Conservation (phyloP, 257 asterid genomes). For the Perilla frutescens region DNA sequence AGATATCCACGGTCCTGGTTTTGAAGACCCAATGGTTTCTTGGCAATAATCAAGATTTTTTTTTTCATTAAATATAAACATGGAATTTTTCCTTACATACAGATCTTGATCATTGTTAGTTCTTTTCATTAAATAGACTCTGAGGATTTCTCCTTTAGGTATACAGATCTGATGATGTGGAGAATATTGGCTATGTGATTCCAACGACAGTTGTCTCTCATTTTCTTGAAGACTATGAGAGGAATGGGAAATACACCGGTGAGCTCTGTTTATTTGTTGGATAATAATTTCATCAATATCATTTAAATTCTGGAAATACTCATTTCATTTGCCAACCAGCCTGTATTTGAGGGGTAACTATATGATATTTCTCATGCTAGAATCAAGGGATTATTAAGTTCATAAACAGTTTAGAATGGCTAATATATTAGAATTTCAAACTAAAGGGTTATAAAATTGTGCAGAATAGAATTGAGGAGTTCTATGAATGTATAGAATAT, state of each 20-base stretch:
- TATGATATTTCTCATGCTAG: too few species aligned
- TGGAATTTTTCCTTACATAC: slow-evolving; percentile 57
- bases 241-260: slow-evolving; percentile 92
- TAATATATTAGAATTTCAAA: too few species aligned
- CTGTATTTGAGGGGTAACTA: too few species aligned
- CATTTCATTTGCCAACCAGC: too few species aligned
- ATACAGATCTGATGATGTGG: slow-evolving; percentile 95
- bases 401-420: too few species aligned
- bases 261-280: slow-evolving; percentile 38
- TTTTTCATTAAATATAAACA: slow-evolving; percentile 30
- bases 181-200: slow-evolving; percentile 95
- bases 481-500: too few species aligned
- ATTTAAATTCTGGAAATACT: slow-evolving; percentile 12
- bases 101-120: slow-evolving; percentile 49
- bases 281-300: slow-evolving; percentile 15
- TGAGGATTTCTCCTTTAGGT: slow-evolving; percentile 67
- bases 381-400: too few species aligned
- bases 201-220: slow-evolving; percentile 94
- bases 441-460: too few species aligned
- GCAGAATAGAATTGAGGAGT: too few species aligned
- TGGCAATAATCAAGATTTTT: slow-evolving; percentile 9
- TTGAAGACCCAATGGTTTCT: slow-evolving; percentile 22
- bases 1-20: slow-evolving; percentile 29
- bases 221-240: slow-evolving; percentile 92
- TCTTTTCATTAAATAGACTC: slow-evolving; percentile 38